phyloP scores from a whole-genome alignment of 176 grass and related monocot species.

The Eragrostis nindensis region DNA sequence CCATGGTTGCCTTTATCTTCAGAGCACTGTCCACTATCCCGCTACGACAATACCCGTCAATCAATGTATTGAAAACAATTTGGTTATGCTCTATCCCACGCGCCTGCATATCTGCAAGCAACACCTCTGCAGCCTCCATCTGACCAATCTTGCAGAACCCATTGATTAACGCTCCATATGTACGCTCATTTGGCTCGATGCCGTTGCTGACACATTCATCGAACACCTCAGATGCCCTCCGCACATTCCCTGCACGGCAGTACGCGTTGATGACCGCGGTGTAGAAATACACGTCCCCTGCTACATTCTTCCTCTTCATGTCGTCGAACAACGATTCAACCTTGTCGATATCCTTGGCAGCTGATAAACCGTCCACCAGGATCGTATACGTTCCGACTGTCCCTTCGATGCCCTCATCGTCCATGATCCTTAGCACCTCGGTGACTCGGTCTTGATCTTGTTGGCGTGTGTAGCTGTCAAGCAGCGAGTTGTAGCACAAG shows the following conservation, averaged over 20 bases:
- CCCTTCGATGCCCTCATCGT: conserved; percentile 31
- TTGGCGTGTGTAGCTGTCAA: conserved; percentile 55
- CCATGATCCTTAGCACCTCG: conserved; percentile 50
- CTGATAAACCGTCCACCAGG: conserved; percentile 50
- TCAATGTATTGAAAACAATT: conserved; percentile 78
- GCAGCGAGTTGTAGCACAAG: conserved; percentile 74
- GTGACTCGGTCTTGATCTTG: conserved; percentile 32
- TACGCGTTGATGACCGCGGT: conserved; percentile 61
- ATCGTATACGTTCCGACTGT: conserved; percentile 63
- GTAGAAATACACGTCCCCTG: conserved; percentile 67
- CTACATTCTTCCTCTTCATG: conserved; percentile 47
- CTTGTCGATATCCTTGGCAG: conserved; percentile 39
- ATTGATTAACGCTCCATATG: conserved; percentile 74
- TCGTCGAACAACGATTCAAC: conserved; percentile 59
- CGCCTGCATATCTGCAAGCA: conserved; percentile 69
- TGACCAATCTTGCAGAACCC: conserved; percentile 89
- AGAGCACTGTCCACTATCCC: conserved; percentile 69
- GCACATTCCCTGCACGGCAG: conserved; percentile 66
- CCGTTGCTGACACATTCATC: conserved; percentile 66
- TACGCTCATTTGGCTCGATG: conserved; percentile 60
- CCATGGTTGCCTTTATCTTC: conserved; percentile 65
- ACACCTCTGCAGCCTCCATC: conserved; percentile 72
- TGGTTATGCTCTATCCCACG: conserved; percentile 66
- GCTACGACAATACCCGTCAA: conserved; percentile 70
- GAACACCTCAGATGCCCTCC: conserved; percentile 69